Percentiles rank a stretch among this genome's conserved stretches.
phyloP scores from a whole-genome alignment of 2,329 filamentous ascomycete genomes.

The Ophiocordyceps unilateralis region DNA sequence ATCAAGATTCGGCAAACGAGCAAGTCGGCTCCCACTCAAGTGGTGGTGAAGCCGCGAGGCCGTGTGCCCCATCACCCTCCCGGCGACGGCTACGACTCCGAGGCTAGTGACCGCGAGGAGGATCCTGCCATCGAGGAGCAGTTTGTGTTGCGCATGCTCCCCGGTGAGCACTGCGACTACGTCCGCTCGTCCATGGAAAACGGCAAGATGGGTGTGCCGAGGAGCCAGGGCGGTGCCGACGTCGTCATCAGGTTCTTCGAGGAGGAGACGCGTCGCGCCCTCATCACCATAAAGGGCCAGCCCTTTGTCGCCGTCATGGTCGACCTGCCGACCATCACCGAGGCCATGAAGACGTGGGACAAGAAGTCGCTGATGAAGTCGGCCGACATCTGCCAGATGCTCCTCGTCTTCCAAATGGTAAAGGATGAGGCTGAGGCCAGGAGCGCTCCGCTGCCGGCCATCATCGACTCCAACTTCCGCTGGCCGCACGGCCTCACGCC shows the following conservation, averaged over 20 bases:
- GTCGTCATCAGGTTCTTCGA: conserved; percentile 69
- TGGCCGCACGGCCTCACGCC: conserved; percentile 80
- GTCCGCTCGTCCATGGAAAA: conserved; percentile 60
- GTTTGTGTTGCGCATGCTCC: conserved; percentile 75
- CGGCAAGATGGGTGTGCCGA: conserved; percentile 53
- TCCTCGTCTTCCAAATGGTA: conserved; percentile 57
- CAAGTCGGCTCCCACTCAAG: conserved; percentile 18
- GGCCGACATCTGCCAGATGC: conserved; percentile 78
- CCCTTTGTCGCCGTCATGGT: conserved; percentile 65
- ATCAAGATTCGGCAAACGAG: conserved; percentile 31
- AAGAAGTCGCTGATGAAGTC: conserved; percentile 77
- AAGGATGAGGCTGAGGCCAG: conserved; percentile 48
- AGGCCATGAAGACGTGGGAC: conserved; percentile 90
- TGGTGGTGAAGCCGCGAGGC: conserved; percentile 45
- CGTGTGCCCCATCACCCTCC: conserved; percentile 49
- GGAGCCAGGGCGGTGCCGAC: conserved; percentile 52
- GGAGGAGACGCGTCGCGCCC: conserved; percentile 52
- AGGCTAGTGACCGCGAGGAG: conserved; percentile 74
- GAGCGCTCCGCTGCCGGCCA: conserved; percentile 49
- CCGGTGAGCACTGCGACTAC: conserved; percentile 74
- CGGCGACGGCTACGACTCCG: conserved; percentile 91
- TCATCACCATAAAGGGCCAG: conserved; percentile 51
- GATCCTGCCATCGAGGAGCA: conserved; percentile 85
- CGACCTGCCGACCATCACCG: conserved; percentile 72
- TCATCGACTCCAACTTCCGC: conserved; percentile 51